These are phyloP conservation scores for Exophiala calicioides DNA, from an alignment of 2,329 filamentous ascomycete genomes.

Conservation along the genomic window DNA sequence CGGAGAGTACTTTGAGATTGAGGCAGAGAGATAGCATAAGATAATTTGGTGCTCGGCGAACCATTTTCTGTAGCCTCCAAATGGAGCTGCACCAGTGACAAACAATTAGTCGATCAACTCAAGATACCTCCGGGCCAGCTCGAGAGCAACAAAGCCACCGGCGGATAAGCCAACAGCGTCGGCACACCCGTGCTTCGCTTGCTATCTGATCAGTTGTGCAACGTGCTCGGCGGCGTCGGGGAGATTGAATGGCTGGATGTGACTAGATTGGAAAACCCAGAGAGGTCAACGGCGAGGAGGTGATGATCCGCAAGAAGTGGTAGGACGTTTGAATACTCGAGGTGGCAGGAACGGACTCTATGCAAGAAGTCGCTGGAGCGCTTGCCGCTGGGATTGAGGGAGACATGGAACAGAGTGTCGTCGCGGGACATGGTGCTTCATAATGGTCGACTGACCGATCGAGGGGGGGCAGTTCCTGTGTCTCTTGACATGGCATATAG, in stretches of 20 bases:
- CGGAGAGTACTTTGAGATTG: constrained; percentile 2
- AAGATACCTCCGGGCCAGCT: background rate
- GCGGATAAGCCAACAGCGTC: constrained; percentile 9
- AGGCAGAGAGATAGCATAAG: constrained; percentile 1
- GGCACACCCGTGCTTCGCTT: constrained; percentile 1
- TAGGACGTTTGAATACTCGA: constrained; percentile 8
- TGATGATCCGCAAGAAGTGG: constrained; percentile 2
- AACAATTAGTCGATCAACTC: constrained; percentile 2
- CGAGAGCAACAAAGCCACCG: constrained; percentile 5
- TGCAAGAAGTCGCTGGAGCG: constrained; percentile 8
- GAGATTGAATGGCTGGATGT: constrained; percentile 1
- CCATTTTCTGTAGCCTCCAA: constrained; percentile 2
- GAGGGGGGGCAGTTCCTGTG: no score
- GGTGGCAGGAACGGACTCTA: constrained; percentile 2
- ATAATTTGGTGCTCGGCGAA: constrained; percentile 1
- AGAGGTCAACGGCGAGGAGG: constrained; percentile 10
- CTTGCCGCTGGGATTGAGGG: constrained; percentile 3
- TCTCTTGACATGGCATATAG: no score
- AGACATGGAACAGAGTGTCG: background rate
- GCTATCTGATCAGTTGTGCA: constrained; percentile 1
- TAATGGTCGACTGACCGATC: no score
- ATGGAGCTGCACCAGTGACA: constrained; percentile 7
- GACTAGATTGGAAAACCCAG: constrained; percentile 1
- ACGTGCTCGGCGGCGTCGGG: background rate
- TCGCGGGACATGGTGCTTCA: no score